Conservation (phyloP, 2,329 filamentous ascomycete genomes). For the Plectosphaerella sp. region DNA sequence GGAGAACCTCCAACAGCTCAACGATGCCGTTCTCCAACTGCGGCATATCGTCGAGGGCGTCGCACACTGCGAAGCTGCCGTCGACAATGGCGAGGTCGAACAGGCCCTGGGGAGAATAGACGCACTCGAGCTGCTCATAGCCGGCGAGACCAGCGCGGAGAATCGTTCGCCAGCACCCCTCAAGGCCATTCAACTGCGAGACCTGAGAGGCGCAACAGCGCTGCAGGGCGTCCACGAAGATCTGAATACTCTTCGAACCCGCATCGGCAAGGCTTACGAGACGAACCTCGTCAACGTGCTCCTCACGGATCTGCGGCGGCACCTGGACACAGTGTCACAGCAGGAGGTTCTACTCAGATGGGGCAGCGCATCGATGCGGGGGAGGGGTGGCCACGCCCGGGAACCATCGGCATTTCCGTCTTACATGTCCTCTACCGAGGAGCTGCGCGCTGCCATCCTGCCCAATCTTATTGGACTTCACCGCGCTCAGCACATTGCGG, state of each 20-base stretch:
- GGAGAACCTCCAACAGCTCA: slow-evolving; percentile 80
- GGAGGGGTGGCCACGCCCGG: slow-evolving; percentile 62
- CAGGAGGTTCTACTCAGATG: slow-evolving; percentile 78
- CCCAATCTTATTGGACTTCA: slow-evolving; percentile 75
- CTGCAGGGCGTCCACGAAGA: slow-evolving; percentile 77
- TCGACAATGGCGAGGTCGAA: slow-evolving; percentile 81
- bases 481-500: slow-evolving; percentile 71
- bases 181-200: slow-evolving; percentile 44
- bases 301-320: slow-evolving; percentile 73
- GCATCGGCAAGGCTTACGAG: slow-evolving; percentile 86
- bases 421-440: slow-evolving; percentile 70
- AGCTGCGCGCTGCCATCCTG: slow-evolving; percentile 65
- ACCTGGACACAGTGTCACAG: slow-evolving; percentile 67
- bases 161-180: slow-evolving; percentile 17
- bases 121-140: slow-evolving; percentile 72
- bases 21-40: slow-evolving; percentile 79
- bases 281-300: slow-evolving; percentile 72
- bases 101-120: slow-evolving; percentile 75
- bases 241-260: slow-evolving; percentile 67
- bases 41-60: slow-evolving; percentile 73
- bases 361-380: slow-evolving; percentile 71
- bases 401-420: slow-evolving; percentile 68
- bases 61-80: slow-evolving; percentile 70
- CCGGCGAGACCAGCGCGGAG: slow-evolving; percentile 55
- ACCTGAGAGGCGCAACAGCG: slow-evolving; percentile 73